phyloP scores from a whole-genome alignment of 2,329 filamentous ascomycete genomes.

The Aspergillus melleus region DNA sequence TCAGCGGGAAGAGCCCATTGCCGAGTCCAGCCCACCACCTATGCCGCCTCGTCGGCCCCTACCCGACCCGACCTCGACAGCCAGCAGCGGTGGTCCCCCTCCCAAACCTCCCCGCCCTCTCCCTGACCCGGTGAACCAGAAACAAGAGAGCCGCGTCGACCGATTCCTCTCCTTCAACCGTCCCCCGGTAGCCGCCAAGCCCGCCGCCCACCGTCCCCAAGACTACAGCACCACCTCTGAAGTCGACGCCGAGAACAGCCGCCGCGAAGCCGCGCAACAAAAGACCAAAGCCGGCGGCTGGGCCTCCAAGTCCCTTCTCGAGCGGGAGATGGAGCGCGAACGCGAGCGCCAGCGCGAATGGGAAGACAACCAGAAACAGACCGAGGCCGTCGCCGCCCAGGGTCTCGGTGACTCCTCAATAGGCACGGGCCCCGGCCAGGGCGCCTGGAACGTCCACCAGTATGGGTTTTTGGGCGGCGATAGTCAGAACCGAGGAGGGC shows the following conservation, averaged over 20 bases:
- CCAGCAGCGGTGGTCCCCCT: slow-evolving; percentile 15
- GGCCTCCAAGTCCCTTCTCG: slow-evolving; percentile 63
- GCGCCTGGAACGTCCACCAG: slow-evolving; percentile 63
- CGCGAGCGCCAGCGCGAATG: slow-evolving; percentile 64
- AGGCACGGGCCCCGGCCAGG: slow-evolving; percentile 49
- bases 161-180: slow-evolving; percentile 57
- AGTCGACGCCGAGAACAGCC: slow-evolving; percentile 56
- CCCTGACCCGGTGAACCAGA: slow-evolving; percentile 44
- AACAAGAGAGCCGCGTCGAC: slow-evolving; percentile 51
- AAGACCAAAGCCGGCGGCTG: slow-evolving; percentile 61
- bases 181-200: slow-evolving; percentile 44
- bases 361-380: slow-evolving; percentile 60
- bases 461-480: slow-evolving; percentile 65
- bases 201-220: slow-evolving; percentile 41
- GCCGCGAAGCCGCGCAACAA: slow-evolving; percentile 55
- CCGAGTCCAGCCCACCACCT: slow-evolving; percentile 22
- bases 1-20: slow-evolving; percentile 27
- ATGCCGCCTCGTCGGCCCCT: slow-evolving; percentile 31
- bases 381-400: slow-evolving; percentile 46
- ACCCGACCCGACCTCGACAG: slow-evolving; percentile 25
- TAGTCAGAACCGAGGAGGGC: slow-evolving; percentile 57
- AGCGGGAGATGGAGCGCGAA: slow-evolving; percentile 68
- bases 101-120: slow-evolving; percentile 41
- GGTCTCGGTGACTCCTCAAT: slow-evolving; percentile 43
- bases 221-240: slow-evolving; percentile 56